Conservation (phyloP, 2,329 filamentous ascomycete species). For the Aspergillus texensis region DNA sequence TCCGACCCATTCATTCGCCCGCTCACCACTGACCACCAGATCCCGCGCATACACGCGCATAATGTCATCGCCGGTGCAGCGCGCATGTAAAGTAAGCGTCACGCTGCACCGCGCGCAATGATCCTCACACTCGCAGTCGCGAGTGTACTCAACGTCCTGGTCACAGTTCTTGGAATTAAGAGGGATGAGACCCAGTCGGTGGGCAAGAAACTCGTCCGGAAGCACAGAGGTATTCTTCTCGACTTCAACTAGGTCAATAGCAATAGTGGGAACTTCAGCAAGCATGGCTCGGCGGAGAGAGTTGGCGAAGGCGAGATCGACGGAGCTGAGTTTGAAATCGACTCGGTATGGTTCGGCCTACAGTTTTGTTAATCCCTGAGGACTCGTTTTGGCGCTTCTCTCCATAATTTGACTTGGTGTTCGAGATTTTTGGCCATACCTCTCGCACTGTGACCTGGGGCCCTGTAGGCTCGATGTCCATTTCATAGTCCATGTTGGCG, state of each 20-base stretch:
- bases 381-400: not conserved
- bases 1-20: constrained; percentile 74
- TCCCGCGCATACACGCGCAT: constrained; percentile 96
- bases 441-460: constrained; percentile 53
- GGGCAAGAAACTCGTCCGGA: constrained; percentile 92
- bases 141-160: constrained; percentile 76
- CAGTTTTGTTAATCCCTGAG: not conserved
- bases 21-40: constrained; percentile 70
- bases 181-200: constrained; percentile 87
- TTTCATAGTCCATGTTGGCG: constrained; percentile 47
- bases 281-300: constrained; percentile 87
- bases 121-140: constrained; percentile 95
- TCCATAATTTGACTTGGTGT: not conserved
- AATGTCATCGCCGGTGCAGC: constrained; percentile 80
- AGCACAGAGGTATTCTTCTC: constrained; percentile 93
- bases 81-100: constrained; percentile 78
- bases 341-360: constrained; percentile 80
- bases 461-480: constrained; percentile 52
- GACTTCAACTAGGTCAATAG: constrained; percentile 92
- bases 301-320: constrained; percentile 91
- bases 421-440: constrained; percentile 25
- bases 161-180: constrained; percentile 83
- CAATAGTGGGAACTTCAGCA: constrained; percentile 90
- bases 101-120: constrained; percentile 93
- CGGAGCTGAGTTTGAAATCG: constrained; percentile 87